phyloP scores from a whole-genome alignment of 805 yeast genomes.

The Ogataea zsoltii region DNA sequence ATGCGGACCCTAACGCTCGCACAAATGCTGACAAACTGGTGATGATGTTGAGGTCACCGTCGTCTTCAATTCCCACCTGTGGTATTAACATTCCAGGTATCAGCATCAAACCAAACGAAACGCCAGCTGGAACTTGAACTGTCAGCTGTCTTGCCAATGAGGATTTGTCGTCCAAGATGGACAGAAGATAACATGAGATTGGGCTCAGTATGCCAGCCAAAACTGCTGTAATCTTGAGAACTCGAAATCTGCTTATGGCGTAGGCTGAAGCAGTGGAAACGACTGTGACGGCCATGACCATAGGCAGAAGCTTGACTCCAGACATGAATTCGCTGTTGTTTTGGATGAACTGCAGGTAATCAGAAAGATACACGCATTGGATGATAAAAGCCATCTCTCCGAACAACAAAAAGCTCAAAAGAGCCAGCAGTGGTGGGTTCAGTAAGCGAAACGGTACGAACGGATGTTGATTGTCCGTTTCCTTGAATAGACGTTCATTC shows the following conservation, averaged over 20 bases:
- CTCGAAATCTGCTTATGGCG: slow-evolving; percentile 37
- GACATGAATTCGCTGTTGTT: slow-evolving; percentile 44
- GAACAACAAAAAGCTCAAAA: slow-evolving; percentile 12
- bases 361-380: slow-evolving; percentile 38
- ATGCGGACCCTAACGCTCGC: slow-evolving; percentile 49
- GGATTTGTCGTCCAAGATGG: slow-evolving; percentile 43
- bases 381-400: slow-evolving; percentile 46
- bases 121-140: slow-evolving; percentile 46
- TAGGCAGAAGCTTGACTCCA: slow-evolving; percentile 49
- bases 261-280: slow-evolving; percentile 43
- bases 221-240: slow-evolving; percentile 43
- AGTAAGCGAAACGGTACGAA: slow-evolving; percentile 47
- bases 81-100: slow-evolving; percentile 47
- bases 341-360: slow-evolving; percentile 51
- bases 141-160: slow-evolving; percentile 42
- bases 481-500: slow-evolving; percentile 36
- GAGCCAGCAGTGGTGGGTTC: slow-evolving; percentile 25
- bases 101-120: slow-evolving; percentile 47
- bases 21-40: slow-evolving; percentile 47
- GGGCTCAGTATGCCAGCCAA: slow-evolving; percentile 41
- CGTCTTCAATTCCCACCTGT: slow-evolving; percentile 48
- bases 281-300: slow-evolving; percentile 44
- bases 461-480: slow-evolving; percentile 34
- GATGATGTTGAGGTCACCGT: slow-evolving; percentile 48
- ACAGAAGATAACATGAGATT: slow-evolving; percentile 46